Conservation (phyloP, 2,329 filamentous ascomycete species). For the Epichloe baconii region DNA sequence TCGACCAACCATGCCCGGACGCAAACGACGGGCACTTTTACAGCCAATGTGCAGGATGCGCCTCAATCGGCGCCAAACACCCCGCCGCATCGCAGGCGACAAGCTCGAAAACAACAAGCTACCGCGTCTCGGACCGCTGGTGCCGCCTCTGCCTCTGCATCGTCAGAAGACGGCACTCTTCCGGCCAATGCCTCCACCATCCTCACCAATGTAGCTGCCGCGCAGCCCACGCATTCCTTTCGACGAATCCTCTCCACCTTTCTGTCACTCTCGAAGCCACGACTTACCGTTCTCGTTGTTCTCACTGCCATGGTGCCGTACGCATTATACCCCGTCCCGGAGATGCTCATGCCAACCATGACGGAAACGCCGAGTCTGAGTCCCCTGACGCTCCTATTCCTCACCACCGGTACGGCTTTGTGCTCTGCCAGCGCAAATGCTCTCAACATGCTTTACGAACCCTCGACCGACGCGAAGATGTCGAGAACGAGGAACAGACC, state of each 20-base stretch:
- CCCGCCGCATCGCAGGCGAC: constrained; percentile 23
- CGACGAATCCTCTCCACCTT: constrained; percentile 64
- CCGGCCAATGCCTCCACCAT: constrained; percentile 41
- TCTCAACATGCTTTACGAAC: constrained; percentile 95
- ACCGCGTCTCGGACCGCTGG: constrained; percentile 2
- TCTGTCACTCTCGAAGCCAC: constrained; percentile 88
- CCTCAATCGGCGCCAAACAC: constrained; percentile 13
- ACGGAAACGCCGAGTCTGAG: constrained; percentile 67
- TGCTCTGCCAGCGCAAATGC: constrained; percentile 88
- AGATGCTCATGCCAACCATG: constrained; percentile 59
- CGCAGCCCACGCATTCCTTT: constrained; percentile 35
- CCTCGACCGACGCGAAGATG: constrained; percentile 83
- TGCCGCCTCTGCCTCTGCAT: not conserved
- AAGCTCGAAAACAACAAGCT: constrained; percentile 17
- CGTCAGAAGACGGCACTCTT: constrained; percentile 18
- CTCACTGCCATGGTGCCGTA: constrained; percentile 86
- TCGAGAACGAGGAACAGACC: constrained; percentile 82
- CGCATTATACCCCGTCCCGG: constrained; percentile 82
- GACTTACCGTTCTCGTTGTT: constrained; percentile 80
- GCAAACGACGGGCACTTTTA: constrained; percentile 7
- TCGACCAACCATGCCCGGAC: constrained; percentile 3
- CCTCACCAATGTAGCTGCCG: constrained; percentile 38
- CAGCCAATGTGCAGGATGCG: constrained; percentile 8
- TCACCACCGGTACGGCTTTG: constrained; percentile 78
- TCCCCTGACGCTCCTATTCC: constrained; percentile 80